Percentiles rank a stretch among this genome's conserved stretches.
Conservation (phyloP, 441 rosid genomes). For the Jatropha multifida region DNA sequence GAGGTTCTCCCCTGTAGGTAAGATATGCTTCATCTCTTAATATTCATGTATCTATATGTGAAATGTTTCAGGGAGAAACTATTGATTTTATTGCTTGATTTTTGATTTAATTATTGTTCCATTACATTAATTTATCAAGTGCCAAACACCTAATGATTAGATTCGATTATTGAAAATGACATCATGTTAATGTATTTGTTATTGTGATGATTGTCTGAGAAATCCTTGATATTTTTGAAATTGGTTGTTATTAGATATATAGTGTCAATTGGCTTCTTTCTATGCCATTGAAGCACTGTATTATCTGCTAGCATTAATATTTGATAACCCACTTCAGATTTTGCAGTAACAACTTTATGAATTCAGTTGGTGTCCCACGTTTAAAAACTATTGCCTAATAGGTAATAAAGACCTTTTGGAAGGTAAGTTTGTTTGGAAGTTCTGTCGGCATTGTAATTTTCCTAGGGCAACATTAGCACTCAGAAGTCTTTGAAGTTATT, state of each 20-base stretch:
- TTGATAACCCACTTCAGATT: background rate
- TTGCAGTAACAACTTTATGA: too few species aligned
- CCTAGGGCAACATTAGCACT: background rate
- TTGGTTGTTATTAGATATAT: background rate
- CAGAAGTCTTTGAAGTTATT: background rate
- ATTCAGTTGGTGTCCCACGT: background rate
- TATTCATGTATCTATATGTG: background rate
- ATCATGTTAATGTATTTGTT: too few species aligned
- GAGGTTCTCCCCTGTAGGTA: slow-evolving; percentile 96
- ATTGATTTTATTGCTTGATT: background rate
- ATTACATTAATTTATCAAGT: background rate
- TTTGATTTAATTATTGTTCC: background rate
- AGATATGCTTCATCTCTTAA: background rate
- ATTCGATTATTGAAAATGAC: background rate
- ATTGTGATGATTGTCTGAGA: background rate
- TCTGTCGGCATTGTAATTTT: background rate
- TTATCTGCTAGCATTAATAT: background rate
- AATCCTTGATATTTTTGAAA: background rate
- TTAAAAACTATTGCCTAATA: too few species aligned
- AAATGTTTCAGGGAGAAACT: background rate
- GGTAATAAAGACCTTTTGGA: too few species aligned
- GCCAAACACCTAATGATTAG: background rate
- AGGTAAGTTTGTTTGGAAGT: background rate
- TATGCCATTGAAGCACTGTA: background rate
- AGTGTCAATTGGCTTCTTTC: background rate